Evolutionary conservation across 2,329 filamentous ascomycete genomes (phyloP).

Genomic region (Leptographium procerum): DNA sequence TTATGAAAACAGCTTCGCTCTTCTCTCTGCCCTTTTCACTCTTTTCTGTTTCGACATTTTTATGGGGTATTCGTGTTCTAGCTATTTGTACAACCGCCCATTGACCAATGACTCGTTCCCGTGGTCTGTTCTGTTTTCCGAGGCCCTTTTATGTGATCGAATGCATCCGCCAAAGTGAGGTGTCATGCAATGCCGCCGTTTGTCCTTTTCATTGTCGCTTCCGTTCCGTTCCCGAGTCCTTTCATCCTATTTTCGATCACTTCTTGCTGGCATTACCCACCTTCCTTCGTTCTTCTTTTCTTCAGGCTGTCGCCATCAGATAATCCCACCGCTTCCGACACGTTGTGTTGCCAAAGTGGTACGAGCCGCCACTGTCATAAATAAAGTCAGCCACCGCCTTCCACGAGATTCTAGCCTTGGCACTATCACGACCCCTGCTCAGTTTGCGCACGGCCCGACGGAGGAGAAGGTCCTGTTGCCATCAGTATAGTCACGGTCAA

Average conservation of each 20-base stretch:
- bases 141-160: no score
- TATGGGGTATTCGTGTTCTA: no score
- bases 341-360: conserved; percentile 47
- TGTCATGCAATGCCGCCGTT: no score
- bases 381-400: conserved; percentile 46
- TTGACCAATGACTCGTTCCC: no score
- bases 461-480: conserved; percentile 31
- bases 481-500: neutral
- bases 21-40: neutral
- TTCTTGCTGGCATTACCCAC: neutral
- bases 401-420: conserved; percentile 38
- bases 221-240: neutral
- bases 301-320: conserved; percentile 13
- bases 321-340: conserved; percentile 48
- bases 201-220: neutral
- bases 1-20: no score
- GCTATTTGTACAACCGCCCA: no score
- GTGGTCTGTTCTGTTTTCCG: no score
- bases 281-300: neutral
- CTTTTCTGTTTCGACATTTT: neutral
- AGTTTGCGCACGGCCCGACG: conserved; percentile 29
- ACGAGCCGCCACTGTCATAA: conserved; percentile 37
- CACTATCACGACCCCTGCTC: conserved; percentile 15
- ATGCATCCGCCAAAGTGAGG: no score
- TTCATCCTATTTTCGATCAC: neutral